Base-by-base conservation (phyloP, 164 flowering plant species). In the Paratinospora sagittata region DNA sequence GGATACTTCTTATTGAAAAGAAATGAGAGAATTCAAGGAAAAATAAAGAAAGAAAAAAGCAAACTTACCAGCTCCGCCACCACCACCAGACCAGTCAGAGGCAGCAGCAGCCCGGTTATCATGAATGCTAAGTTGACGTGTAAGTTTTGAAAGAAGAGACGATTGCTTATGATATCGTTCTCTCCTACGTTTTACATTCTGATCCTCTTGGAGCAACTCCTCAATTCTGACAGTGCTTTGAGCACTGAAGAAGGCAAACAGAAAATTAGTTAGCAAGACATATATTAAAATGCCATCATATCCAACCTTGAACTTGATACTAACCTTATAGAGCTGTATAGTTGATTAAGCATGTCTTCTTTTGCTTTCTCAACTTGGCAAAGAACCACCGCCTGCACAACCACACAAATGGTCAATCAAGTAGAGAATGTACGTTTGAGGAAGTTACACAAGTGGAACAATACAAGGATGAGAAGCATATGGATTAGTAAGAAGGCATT, bases 291-390 rank as follows among this genome's bases (percentile, higher is more conserved):
- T 55, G 24, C 61, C 10, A 11, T 13, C 61, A 55, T 5, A 55
- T 55, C 19, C 5, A 58, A 61, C 34, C 34, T 30, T 30, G 34
- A 30, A 43, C 41, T 11, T 0, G 8, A 34, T 11, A 64, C 71
- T 52, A 72, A 95, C 99, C 99, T 96, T 75, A 96, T 69, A 26
- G 93, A 85, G 81, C 92, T 93, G 82, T 96, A 96, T 67, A 96
- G 78, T 76, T 91, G 97, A 77, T 83, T 96, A 21, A 96, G 91
- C 99, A 93, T 96, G 78, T 96, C 99, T 85, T 96, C 98, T 74
- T 91, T 96, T 6, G 99, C 97, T 78, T 93, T 96, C 77, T 96
- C 99, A 21, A 96, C 99, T 91, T 96, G 99, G 78, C 99, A 96
- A 74, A 96, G 97, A 74, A 96, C 99, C 68, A 96, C 97, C 0